A percentile compares a stretch with the other conserved stretches of the same genome.
Conservation (phyloP, 495 filamentous ascomycete genomes). For the Thozetella sp. region DNA sequence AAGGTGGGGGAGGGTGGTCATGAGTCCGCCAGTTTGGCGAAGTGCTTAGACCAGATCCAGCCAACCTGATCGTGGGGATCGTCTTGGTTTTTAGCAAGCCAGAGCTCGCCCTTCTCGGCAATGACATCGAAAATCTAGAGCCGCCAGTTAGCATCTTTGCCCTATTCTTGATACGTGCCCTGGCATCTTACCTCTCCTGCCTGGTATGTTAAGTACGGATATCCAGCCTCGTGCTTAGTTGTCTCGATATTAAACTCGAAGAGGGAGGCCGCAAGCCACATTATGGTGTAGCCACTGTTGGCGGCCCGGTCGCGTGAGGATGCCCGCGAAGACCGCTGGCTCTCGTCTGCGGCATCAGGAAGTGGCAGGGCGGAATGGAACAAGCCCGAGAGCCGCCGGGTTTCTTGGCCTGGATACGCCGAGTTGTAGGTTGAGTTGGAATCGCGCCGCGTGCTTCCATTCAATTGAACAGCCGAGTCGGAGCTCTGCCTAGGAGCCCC, state of each 20-base stretch:
- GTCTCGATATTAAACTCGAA: constrained; percentile 97
- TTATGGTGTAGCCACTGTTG: constrained; percentile 46
- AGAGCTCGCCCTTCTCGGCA: constrained; percentile 94
- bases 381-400: constrained; percentile 61
- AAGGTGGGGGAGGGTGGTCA: constrained; percentile 13
- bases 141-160: constrained; percentile 13
- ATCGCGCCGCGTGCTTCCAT: constrained; percentile 35
- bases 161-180: background rate
- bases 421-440: constrained; percentile 48
- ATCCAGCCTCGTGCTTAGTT: constrained; percentile 88
- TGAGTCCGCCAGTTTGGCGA: constrained; percentile 72
- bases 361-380: constrained; percentile 89
- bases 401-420: constrained; percentile 34
- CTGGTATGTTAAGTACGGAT: constrained; percentile 94
- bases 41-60: constrained; percentile 99
- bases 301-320: constrained; percentile 50
- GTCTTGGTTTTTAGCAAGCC: constrained; percentile 97
- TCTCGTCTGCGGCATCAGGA: constrained; percentile 61
- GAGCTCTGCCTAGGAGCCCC: constrained; percentile 41
- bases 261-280: constrained; percentile 91
- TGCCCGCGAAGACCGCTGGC: constrained; percentile 44
- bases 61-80: constrained; percentile 77
- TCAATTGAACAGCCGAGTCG: constrained; percentile 37
- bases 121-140: constrained; percentile 81
- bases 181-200: constrained; percentile 71